Base-by-base conservation (phyloP, 2,329 filamentous ascomycete genomes). In the Hawksworthiomyces lignivorus region DNA sequence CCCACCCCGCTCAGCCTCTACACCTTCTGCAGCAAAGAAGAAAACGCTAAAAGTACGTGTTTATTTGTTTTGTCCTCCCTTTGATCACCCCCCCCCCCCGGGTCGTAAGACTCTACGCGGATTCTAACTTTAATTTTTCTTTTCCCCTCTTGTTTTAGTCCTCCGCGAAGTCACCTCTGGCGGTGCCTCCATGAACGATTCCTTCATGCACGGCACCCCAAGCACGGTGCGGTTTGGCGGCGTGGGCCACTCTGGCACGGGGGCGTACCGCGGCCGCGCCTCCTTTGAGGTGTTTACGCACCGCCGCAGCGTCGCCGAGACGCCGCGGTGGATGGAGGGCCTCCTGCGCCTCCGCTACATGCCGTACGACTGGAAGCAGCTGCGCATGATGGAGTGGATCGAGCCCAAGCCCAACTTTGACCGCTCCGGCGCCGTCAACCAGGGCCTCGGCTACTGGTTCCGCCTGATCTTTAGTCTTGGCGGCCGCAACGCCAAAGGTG, bases 1-100 rank as follows among this genome's bases (percentile, higher is more conserved):
- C 74, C 80, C 39, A 96, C 89, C 1, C 89, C 92, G 0, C 70
- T 98, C 30, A 80, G 82, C 9, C 69, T 96, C 33, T 94, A 87
- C 60, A 77, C 85, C 6, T 97, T 97, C 62, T 90, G 89, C 41
- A 83, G 72, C 48, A 85, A 87, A 54, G 69, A 69, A 4, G 90
- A 96, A 58, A 85, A 82, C 34, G 71, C 84, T 22, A 83, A 83
- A 58, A 70, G 84, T 86, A 68, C 24, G 8, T 26, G 12, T 26
- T 4, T 17, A 19, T 36, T 20, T 17, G 15, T 8, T 5, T 6
- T 24, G 1, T 18, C 20, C 34, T 20, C n/a, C 15, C 14, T 6
- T 27, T n/a, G n/a, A n/a, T n/a, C n/a, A n/a, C n/a, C n/a, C n/a
- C n/a, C n/a, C n/a, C n/a, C n/a, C n/a, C n/a, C n/a, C n/a, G n/a